Evolutionary conservation across 768 basidiomycete genomes (phyloP), one percentile per base, ranked within the genome.

Genomic region (Steccherinum ochraceum): DNA sequence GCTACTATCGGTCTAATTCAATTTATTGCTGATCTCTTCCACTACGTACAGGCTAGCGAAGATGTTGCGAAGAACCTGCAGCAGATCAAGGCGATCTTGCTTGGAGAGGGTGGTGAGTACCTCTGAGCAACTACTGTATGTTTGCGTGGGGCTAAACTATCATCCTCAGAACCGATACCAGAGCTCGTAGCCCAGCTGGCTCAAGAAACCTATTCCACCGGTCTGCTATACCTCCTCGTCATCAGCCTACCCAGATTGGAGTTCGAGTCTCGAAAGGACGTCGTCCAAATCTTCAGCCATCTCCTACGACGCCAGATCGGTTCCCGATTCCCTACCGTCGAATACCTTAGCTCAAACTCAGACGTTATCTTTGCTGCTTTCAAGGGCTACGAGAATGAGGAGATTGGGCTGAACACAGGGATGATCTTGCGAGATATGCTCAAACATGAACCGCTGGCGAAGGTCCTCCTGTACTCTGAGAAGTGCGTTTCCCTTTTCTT

Each of bases 381-480:
- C 44, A 86, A 83, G 50, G 93, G 94, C 5, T 99, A 99, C 64
- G 85, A 86, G 70, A 93, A 96, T 61, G 91, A 97, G 65, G 95
- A 98, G 54, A 77, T 98, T 49, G 93, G 94, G 7, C 77, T 99
- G 52, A 99, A 99, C 61, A 97, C 95, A 0, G 95, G 96, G 7
- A 95, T 96, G 93, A 89, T 98, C 51, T 73, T 99, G 46, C 89
- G 91, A 61, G 96, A 98, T 71, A 97, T 98, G 89, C 71, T 99
- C 57, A 78, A 87, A 56, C 90, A 96, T 64, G 96, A 99, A 64
- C 83, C 88, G 46, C 70, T 99, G 20, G 85, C 86, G 41, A 91
- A 93, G 76, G 83, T 93, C 48, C 67, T 98, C 48, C 77, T 99
- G 40, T 81, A 95, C 63, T 94, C 93, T 12, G 94, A 98, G 56